Evolutionary conservation across 1,284 basidiomycete species (phyloP), one percentile per base, ranked within the genome.

Genomic region (Cryptococcus wingfieldii): DNA sequence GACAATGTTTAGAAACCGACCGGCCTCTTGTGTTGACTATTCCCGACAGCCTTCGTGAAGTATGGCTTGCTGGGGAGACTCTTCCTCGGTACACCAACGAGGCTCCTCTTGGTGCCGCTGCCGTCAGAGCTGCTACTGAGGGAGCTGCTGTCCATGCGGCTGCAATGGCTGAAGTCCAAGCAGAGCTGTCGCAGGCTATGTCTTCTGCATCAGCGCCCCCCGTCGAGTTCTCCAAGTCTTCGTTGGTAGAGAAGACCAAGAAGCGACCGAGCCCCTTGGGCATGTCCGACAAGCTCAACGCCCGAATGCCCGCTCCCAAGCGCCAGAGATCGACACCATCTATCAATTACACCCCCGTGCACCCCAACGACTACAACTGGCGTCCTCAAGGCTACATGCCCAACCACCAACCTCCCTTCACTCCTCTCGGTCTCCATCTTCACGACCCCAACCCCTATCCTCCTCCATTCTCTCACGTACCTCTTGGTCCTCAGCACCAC

Each of bases 1-100:
- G 43, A 50, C 42, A 28, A 44, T 45, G 14, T 14, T 23, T 12
- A 54, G 50, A 41, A 19, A 3, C 28, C 13, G 53, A 58, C 12
- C 60, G 65, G 46, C 57, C 70, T 28, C 46, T 58, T 37, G 67
- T 69, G n/a, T 61, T 58, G 18, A 34, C 49, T 37, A 42, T 38
- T 28, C 38, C 45, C 12, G 6, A 38, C 2, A 49, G 31, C 42
- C 19, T 49, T 18, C 47, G 44, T 14, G n/a, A 42, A 42, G 16
- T 42, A 13, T n/a, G 16, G 31, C 31, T 8, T 6, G 31, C 31
- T 5, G 31, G 31, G 31, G 31, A 34, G 31, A 34, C 31, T 34
- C 31, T 34, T 10, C 31, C 31, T 6, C 31, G 31, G 31, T 34
- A 34, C 31, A 34, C 18, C n/a, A 34, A 23, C 6, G 23, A 46